phyloP scores from a whole-genome alignment of 345 rosid species.

The Aquilaria malaccensis region DNA sequence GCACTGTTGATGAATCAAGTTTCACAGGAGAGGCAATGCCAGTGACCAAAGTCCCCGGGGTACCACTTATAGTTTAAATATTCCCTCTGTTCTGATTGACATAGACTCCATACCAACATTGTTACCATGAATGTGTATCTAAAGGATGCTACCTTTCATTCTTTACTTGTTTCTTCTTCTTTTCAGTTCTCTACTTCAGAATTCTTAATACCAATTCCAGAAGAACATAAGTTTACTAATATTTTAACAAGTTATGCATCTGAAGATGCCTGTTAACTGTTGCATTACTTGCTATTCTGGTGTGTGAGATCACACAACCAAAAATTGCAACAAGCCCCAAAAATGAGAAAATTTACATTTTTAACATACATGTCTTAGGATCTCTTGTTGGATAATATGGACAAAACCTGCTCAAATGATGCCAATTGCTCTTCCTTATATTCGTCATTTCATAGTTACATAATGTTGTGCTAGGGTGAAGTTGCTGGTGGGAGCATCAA shows the following conservation, averaged over 20 bases:
- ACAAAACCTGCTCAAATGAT: not conserved
- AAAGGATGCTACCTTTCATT: not conserved
- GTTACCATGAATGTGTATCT: not conserved
- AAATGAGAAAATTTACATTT: no score
- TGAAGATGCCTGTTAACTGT: no score
- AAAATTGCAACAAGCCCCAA: no score
- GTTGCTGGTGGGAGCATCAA: constrained; percentile 94
- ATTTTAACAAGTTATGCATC: no score
- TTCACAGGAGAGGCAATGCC: constrained; percentile 98
- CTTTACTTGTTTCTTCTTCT: not conserved
- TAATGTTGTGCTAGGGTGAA: constrained; percentile 56
- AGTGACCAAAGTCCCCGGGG: constrained; percentile 85
- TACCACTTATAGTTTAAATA: constrained; percentile 26
- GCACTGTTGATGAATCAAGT: constrained; percentile 88
- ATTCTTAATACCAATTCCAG: no score
- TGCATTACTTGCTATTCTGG: no score
- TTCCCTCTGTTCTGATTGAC: constrained; percentile 2
- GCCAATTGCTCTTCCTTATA: constrained; percentile 4
- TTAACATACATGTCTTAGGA: no score
- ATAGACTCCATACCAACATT: not conserved
- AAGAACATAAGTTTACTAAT: no score
- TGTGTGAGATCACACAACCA: no score
- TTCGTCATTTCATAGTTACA: constrained; percentile 13
- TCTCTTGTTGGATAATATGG: no score
- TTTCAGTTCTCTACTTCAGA: no score